These are phyloP conservation scores for Sarocladium brachiariae DNA, from an alignment of 2,329 filamentous ascomycete genomes.

Conservation along the genomic window DNA sequence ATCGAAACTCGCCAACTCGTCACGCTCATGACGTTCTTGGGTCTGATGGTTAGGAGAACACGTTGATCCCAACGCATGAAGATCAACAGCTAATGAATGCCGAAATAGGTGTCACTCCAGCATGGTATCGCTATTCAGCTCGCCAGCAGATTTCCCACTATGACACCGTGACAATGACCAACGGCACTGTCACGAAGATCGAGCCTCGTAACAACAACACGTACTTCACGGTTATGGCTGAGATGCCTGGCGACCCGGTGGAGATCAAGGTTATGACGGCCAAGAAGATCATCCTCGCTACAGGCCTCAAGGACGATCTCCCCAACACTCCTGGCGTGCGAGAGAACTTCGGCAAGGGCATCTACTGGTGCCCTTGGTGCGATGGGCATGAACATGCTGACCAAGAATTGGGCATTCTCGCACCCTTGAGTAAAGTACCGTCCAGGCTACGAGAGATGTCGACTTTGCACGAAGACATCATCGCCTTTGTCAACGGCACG, in stretches of 20 bases:
- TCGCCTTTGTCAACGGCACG: slow-evolving; percentile 55
- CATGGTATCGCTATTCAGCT: slow-evolving; percentile 46
- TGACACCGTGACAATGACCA: slow-evolving; percentile 39
- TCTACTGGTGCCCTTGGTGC: slow-evolving; percentile 61
- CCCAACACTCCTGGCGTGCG: slow-evolving; percentile 46
- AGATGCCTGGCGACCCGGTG: slow-evolving; percentile 13
- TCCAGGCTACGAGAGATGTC: slow-evolving; percentile 42
- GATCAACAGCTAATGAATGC: neutral
- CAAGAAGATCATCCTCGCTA: slow-evolving; percentile 50
- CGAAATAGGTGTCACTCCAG: slow-evolving; percentile 43
- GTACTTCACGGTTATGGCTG: slow-evolving; percentile 35
- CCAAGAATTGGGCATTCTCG: slow-evolving; percentile 46
- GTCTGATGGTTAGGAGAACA: slow-evolving; percentile 41
- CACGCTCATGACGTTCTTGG: slow-evolving; percentile 57
- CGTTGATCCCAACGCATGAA: neutral
- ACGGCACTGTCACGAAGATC: slow-evolving; percentile 45
- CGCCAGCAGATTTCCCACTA: slow-evolving; percentile 47
- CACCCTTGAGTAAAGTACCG: slow-evolving; percentile 35
- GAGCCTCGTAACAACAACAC: slow-evolving; percentile 29
- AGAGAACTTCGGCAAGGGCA: slow-evolving; percentile 51
- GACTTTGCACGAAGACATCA: slow-evolving; percentile 47
- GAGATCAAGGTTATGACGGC: slow-evolving; percentile 33
- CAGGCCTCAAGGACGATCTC: slow-evolving; percentile 48
- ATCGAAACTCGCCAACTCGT: slow-evolving; percentile 49
- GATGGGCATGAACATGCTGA: slow-evolving; percentile 56